A percentile compares a stretch with the other conserved stretches of the same genome.
Evolutionary conservation across 495 filamentous ascomycete genomes (phyloP).

Genomic region (Penicillium lagena): DNA sequence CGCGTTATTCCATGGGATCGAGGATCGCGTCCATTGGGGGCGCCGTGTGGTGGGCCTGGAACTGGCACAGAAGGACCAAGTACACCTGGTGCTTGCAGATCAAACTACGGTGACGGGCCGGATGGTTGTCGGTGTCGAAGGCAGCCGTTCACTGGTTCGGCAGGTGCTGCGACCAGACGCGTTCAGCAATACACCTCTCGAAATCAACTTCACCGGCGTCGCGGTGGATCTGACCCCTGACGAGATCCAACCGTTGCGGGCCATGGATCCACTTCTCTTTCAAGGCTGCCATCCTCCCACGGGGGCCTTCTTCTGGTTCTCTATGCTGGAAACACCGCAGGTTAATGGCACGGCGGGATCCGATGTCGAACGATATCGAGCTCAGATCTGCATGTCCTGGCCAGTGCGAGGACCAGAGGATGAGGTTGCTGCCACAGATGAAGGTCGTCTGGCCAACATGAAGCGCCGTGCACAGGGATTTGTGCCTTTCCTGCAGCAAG

Average conservation of each 20-base stretch:
- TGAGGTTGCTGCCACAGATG: conserved; percentile 28
- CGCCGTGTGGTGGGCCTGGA: conserved; percentile 7
- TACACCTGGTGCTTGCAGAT: conserved; percentile 14
- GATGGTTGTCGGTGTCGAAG: conserved; percentile 42
- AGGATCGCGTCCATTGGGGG: conserved; percentile 26
- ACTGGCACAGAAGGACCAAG: not conserved
- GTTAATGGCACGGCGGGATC: conserved; percentile 9
- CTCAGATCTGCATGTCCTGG: conserved; percentile 27
- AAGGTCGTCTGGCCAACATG: conserved; percentile 41
- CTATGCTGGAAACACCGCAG: conserved; percentile 28
- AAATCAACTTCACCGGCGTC: conserved; percentile 20
- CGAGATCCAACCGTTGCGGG: conserved; percentile 33
- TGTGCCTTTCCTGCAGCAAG: conserved; percentile 42
- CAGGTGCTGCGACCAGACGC: conserved; percentile 25
- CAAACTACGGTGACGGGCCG: conserved; percentile 5
- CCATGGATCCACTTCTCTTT: conserved; percentile 52
- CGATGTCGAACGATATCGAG: conserved; percentile 8
- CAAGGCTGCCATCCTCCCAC: conserved; percentile 51
- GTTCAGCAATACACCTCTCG: conserved; percentile 14
- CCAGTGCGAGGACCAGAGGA: conserved; percentile 17
- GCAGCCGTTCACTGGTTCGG: conserved; percentile 38
- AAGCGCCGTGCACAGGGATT: conserved; percentile 43
- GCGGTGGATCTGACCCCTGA: conserved; percentile 18
- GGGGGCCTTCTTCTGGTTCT: conserved; percentile 48
- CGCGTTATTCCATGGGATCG: conserved; percentile 39